These are phyloP conservation scores for Pinguiococcus pyrenoidosus DNA, from an alignment of 108 stramenopile genomes.

Conservation along the genomic window DNA sequence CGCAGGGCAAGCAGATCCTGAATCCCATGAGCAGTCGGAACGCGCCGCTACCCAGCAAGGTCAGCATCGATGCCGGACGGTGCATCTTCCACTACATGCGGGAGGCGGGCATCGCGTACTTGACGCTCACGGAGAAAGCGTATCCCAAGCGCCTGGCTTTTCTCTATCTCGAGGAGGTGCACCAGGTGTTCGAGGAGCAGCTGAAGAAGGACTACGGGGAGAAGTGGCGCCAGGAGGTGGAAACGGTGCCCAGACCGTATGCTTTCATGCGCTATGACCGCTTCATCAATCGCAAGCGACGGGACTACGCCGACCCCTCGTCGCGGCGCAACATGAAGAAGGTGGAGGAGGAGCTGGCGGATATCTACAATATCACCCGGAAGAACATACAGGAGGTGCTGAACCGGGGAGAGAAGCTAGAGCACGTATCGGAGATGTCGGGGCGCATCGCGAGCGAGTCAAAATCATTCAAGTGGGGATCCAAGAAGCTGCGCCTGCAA, in stretches of 20 bases:
- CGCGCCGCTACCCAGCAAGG: slow-evolving; percentile 29
- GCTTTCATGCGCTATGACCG: slow-evolving; percentile 77
- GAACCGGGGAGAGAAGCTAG: slow-evolving; percentile 28
- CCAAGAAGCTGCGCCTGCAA: no score
- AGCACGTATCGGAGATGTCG: no score
- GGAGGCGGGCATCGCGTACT: slow-evolving; percentile 35
- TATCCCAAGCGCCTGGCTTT: slow-evolving; percentile 95
- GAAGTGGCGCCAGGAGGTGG: slow-evolving; percentile 29
- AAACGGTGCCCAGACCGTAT: slow-evolving; percentile 74
- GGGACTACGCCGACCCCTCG: slow-evolving; percentile 75
- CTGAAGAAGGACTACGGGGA: slow-evolving; percentile 61
- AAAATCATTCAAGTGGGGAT: no score
- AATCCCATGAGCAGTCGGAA: slow-evolving; percentile 33
- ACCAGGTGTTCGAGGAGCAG: slow-evolving; percentile 59
- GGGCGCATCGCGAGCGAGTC: no score
- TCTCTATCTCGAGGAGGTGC: slow-evolving; percentile 82
- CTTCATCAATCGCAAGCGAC: slow-evolving; percentile 78
- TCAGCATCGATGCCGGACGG: slow-evolving; percentile 35
- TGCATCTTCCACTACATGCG: slow-evolving; percentile 55
- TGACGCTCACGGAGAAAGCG: slow-evolving; percentile 33
- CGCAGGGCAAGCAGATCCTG: slow-evolving; percentile 44
- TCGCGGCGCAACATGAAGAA: slow-evolving; percentile 59
- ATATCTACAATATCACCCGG: slow-evolving; percentile 89
- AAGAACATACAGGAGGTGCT: slow-evolving; percentile 59
- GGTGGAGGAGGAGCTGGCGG: slow-evolving; percentile 72